These are phyloP conservation scores for Hondaea fermentalgiana DNA, from an alignment of 108 stramenopile species.

Conservation along the genomic window DNA sequence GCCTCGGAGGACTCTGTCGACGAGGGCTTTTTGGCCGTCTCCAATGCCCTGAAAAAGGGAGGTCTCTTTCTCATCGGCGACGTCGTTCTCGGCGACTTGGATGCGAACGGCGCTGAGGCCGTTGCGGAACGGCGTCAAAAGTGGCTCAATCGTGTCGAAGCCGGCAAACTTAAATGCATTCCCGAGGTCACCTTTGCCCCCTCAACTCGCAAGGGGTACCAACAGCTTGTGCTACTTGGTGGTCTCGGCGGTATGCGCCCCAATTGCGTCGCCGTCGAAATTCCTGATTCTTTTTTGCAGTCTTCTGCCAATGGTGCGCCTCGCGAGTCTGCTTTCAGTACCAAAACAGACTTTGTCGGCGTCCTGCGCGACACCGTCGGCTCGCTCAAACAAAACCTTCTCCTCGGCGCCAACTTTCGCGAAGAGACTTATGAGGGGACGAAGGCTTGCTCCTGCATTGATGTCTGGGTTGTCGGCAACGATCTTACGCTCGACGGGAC, in stretches of 20 bases:
- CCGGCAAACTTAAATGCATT: constrained; percentile 16
- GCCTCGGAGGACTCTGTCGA: neutral
- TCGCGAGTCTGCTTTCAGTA: neutral
- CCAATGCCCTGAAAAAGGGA: constrained; percentile 26
- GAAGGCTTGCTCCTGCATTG: neutral
- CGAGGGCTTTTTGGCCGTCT: neutral
- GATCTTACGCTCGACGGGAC: neutral
- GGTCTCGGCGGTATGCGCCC: constrained; percentile 28
- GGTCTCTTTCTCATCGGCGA: constrained; percentile 21
- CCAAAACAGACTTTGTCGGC: neutral
- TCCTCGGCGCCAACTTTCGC: neutral
- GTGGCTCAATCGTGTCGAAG: constrained; percentile 19
- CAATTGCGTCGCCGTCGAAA: neutral
- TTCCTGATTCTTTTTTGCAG: neutral
- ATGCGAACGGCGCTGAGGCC: neutral
- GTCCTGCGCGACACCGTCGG: neutral
- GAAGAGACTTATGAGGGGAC: neutral
- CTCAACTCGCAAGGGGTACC: neutral
- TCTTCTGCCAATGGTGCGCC: neutral
- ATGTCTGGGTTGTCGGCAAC: neutral
- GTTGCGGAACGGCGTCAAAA: neutral
- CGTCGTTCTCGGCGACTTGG: neutral
- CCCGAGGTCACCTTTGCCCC: neutral
- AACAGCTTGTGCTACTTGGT: neutral
- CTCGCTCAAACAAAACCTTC: neutral